A percentile compares a stretch with the other conserved stretches of the same genome.
These are phyloP conservation scores for Saturnispora diversa DNA, from an alignment of 805 yeast species.

Conservation along the genomic window DNA sequence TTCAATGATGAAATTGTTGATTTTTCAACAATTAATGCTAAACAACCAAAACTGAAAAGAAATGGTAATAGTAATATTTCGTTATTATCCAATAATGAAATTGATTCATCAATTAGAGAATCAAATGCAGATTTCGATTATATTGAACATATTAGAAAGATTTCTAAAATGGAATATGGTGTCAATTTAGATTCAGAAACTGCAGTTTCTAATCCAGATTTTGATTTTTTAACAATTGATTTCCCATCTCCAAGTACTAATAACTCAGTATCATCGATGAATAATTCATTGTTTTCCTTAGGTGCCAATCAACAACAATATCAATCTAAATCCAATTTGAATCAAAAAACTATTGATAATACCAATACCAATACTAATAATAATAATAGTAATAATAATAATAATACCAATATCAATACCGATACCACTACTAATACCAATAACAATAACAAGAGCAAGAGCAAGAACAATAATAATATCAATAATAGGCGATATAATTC, in stretches of 20 bases:
- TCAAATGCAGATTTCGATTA: slow-evolving; percentile 24
- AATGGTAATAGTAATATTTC: background rate
- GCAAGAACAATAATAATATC: background rate
- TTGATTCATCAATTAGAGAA: background rate
- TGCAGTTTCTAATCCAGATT: slow-evolving; percentile 3
- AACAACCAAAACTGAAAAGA: slow-evolving; percentile 5
- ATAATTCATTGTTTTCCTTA: slow-evolving; percentile 18
- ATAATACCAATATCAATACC: background rate
- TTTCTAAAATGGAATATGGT: slow-evolving; percentile 31
- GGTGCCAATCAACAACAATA: background rate
- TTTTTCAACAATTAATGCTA: slow-evolving; percentile 4
- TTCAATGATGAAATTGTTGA: slow-evolving; percentile 10
- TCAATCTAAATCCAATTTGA: background rate
- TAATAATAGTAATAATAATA: background rate
- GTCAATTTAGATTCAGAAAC: slow-evolving; percentile 20
- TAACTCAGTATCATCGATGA: slow-evolving; percentile 22
- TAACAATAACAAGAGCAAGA: background rate
- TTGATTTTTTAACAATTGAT: slow-evolving; percentile 3
- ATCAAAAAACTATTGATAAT: background rate
- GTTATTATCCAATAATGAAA: background rate
- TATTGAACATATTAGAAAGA: slow-evolving; percentile 31
- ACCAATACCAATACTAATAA: background rate
- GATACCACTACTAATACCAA: background rate
- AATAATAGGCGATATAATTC: background rate
- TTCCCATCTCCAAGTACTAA: slow-evolving; percentile 23